phyloP scores from a whole-genome alignment of 805 yeast genomes.

The Zygoascus flipseniorum region DNA sequence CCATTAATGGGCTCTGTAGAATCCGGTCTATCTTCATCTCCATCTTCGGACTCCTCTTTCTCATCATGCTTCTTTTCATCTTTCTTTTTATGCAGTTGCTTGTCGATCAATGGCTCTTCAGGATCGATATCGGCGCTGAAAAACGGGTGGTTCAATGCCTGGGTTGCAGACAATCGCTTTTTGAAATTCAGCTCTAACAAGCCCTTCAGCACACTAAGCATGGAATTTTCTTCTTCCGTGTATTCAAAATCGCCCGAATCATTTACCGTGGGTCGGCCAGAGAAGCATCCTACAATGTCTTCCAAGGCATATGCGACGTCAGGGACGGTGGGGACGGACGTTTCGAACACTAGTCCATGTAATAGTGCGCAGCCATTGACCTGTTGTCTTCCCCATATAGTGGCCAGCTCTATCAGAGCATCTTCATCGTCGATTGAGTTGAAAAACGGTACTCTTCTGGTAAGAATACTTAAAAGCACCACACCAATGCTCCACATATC shows the following conservation, averaged over 20 bases:
- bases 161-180: slow-evolving; percentile 55
- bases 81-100: not conserved
- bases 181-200: slow-evolving; percentile 66
- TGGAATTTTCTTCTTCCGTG: slow-evolving; percentile 13
- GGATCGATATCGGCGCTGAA: slow-evolving; percentile 35
- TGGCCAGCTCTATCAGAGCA: slow-evolving; percentile 76
- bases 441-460: slow-evolving; percentile 85
- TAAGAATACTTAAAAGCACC: slow-evolving; percentile 65
- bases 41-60: not conserved
- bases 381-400: slow-evolving; percentile 66
- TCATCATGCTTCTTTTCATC: not conserved
- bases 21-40: not conserved
- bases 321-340: slow-evolving; percentile 45
- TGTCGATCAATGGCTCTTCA: not conserved
- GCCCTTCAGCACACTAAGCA: slow-evolving; percentile 31
- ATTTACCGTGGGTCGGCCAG: slow-evolving; percentile 9
- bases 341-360: slow-evolving; percentile 84
- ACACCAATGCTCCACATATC: slow-evolving; percentile 95
- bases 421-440: slow-evolving; percentile 91
- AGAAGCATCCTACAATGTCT: slow-evolving; percentile 32
- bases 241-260: not conserved
- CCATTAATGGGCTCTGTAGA: not conserved
- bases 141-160: slow-evolving; percentile 55
- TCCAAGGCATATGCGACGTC: slow-evolving; percentile 34
- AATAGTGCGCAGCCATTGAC: slow-evolving; percentile 70